Conservation (phyloP, 306 rosid species). For the Citrullus mucosospermus region DNA sequence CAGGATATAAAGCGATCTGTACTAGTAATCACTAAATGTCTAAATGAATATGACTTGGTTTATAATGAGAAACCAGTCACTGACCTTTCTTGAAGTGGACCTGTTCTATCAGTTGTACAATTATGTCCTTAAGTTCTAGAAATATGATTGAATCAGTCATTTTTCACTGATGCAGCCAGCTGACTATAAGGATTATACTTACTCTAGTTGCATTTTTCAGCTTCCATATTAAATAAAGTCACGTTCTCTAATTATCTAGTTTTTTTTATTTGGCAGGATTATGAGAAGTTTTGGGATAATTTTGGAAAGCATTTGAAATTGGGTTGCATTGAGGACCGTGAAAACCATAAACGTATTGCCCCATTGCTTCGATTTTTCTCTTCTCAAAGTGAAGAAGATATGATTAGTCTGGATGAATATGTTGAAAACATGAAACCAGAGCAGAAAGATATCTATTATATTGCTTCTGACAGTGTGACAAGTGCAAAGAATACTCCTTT, state of each 20-base stretch:
- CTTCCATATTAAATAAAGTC: background rate
- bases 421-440: conserved; percentile 93
- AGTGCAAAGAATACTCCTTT: conserved; percentile 91
- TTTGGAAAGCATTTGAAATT: conserved; percentile 86
- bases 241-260: background rate
- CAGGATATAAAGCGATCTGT: background rate
- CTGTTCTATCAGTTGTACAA: too few relatives aligned
- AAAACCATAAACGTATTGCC: conserved; percentile 91
- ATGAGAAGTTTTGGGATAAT: conserved; percentile 87
- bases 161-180: background rate
- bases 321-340: conserved; percentile 98
- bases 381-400: conserved; percentile 70
- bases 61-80: too few relatives aligned
- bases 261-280: conserved; percentile 47
- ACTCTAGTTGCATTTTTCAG: background rate
- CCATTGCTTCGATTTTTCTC: conserved; percentile 92
- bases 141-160: background rate
- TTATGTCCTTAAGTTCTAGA: background rate
- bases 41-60: background rate
- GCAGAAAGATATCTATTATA: conserved; percentile 86
- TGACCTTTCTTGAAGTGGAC: too few relatives aligned
- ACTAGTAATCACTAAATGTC: background rate
- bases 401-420: conserved; percentile 90
- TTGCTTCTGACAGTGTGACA: conserved; percentile 85
- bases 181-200: background rate